These are phyloP conservation scores for Naegleria fowleri DNA, from an alignment of 208 protist genomes.

Conservation along the genomic window DNA sequence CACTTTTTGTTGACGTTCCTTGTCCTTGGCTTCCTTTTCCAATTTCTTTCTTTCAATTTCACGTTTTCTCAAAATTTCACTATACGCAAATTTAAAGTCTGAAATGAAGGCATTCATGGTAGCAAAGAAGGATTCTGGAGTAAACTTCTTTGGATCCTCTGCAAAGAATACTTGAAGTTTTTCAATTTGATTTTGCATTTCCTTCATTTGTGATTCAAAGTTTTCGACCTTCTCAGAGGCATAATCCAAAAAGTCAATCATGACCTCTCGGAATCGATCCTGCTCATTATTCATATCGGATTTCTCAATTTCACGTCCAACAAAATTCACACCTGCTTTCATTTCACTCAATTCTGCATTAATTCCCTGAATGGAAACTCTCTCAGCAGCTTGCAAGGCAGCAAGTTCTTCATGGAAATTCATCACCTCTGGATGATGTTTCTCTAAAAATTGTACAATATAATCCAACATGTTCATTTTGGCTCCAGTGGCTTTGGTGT, in stretches of 20 bases:
- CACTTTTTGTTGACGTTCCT: background rate
- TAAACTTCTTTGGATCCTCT: conserved; percentile 18
- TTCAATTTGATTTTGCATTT: background rate
- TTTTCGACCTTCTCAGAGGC: background rate
- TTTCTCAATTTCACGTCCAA: background rate
- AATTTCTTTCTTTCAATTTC: background rate
- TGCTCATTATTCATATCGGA: background rate
- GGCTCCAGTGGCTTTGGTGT: background rate
- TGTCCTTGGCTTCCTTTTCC: background rate
- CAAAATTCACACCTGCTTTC: background rate
- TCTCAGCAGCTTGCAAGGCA: background rate
- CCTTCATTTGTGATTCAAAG: background rate
- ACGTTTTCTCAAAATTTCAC: conserved; percentile 8
- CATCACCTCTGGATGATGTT: background rate
- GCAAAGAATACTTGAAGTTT: background rate
- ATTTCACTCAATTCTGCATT: background rate
- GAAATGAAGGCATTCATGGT: background rate
- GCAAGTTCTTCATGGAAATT: background rate
- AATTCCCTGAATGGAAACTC: background rate
- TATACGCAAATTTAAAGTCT: background rate
- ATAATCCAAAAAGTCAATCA: background rate
- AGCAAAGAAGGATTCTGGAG: background rate
- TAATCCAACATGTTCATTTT: conserved; percentile 1
- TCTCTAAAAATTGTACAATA: conserved; percentile 4
- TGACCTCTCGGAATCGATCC: background rate